A percentile compares a stretch with the other conserved stretches of the same genome.
Evolutionary conservation across 2,329 filamentous ascomycete genomes (phyloP).

Genomic region (Trichoderma sp.): DNA sequence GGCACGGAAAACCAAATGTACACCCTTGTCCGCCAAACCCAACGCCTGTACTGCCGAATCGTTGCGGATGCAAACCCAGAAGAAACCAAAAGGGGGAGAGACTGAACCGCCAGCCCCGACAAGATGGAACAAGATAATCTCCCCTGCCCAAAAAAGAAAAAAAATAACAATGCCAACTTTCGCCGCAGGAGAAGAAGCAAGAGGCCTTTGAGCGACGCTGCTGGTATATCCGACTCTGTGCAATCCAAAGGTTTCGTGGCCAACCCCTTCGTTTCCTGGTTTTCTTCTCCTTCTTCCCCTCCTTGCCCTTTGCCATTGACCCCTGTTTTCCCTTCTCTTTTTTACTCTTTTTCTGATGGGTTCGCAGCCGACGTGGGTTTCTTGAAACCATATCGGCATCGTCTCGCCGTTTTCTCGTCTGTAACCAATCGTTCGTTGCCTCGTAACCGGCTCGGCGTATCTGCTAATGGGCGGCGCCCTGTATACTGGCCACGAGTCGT

Average conservation of each 20-base stretch:
- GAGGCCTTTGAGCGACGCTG: background rate
- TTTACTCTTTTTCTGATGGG: background rate
- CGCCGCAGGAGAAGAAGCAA: background rate
- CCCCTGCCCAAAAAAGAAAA: background rate
- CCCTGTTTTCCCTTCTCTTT: background rate
- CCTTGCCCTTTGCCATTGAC: background rate
- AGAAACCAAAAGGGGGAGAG: background rate
- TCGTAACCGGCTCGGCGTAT: constrained; percentile 37
- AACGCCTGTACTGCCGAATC: background rate
- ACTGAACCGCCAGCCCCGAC: background rate
- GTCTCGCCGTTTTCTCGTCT: too few species aligned
- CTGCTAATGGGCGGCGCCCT: constrained; percentile 37
- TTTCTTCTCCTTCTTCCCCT: background rate
- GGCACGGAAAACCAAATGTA: background rate
- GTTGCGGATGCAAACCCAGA: background rate
- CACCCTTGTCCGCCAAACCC: background rate
- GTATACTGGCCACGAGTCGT: constrained; percentile 36
- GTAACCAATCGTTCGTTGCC: too few species aligned
- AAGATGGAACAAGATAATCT: background rate
- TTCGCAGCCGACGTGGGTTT: background rate
- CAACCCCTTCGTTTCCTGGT: too few species aligned
- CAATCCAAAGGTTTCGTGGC: background rate
- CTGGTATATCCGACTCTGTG: constrained; percentile 13
- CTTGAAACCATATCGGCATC: background rate
- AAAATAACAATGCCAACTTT: background rate